Evolutionary conservation across 1,139 yeast genomes (phyloP), one percentile per base, ranked within the genome.

Genomic region (Geotrichum fermentans): DNA sequence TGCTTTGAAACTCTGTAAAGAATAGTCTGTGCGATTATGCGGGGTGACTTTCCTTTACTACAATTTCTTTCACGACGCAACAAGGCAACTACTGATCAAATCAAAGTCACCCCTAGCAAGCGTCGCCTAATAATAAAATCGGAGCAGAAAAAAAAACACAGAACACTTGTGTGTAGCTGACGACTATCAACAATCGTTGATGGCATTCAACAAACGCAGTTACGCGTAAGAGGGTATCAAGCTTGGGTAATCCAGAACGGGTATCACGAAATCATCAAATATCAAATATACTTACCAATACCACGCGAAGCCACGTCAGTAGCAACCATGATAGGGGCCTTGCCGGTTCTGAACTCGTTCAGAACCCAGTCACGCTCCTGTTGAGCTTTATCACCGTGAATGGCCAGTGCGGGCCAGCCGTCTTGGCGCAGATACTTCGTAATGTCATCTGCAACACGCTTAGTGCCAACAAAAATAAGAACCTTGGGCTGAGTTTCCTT

Each of bases 231-330:
- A 35, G 45, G 45, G 37, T 39, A 20, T 41, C 37, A 17, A 29
- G 28, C 40, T 16, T n/a, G 28, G 28, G 10, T 6, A 24, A 6
- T 6, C 8, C 8, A 10, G 28, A 24, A 26, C 6, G 41, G 46
- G 46, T 43, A 43, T 43, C 29, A 18, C 26, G 21, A 34, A 34
- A 34, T 24, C 34, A 36, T 10, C 26, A 26, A 43, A 43, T 26
- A 28, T 36, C 40, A 46, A 40, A 13, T 24, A 30, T 71, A 86
- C 97, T 74, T 88, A 89, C 96, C 98, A 77, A 92, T 90, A 82
- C 98, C 98, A 80, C 98, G 88, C 59, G 98, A 96, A 55, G 98
- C 98, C 70, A 92, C 98, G 72, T 92, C 98, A 60, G 98, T 92
- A 56, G 98, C 98, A 68, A 90, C 96, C 97, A 92, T 89, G 65